phyloP scores from a whole-genome alignment of 73 alveolate genomes.

The Uronychia setigera region DNA sequence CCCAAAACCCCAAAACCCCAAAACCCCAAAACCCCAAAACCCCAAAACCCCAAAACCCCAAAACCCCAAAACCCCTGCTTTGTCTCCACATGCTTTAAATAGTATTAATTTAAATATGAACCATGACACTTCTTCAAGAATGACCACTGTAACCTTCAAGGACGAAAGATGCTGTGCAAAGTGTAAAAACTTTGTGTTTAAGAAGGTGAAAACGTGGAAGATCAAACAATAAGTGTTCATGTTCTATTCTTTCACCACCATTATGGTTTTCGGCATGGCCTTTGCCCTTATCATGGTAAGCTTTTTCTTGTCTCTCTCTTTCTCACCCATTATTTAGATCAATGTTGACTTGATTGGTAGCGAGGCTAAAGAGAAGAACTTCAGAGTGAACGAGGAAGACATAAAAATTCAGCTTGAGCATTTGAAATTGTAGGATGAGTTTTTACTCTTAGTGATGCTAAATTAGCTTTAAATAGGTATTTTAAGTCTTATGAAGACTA shows the following conservation, averaged over 20 bases:
- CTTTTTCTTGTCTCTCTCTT: not conserved
- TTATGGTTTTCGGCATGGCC: not conserved
- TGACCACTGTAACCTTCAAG: too few relatives aligned
- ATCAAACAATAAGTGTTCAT: not conserved
- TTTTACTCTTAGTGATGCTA: not conserved
- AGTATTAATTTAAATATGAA: too few relatives aligned
- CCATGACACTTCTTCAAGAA: too few relatives aligned
- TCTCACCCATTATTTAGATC: too few relatives aligned
- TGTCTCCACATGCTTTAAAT: too few relatives aligned
- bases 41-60: too few relatives aligned
- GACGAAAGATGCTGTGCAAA: not conserved
- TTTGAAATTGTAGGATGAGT: not conserved
- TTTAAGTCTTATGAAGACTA: not conserved
- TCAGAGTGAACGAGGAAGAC: not conserved
- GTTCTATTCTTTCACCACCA: not conserved
- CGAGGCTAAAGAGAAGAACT: not conserved
- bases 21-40: slow-evolving; percentile 67
- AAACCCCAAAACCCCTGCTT: too few relatives aligned
- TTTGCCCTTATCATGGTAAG: not conserved
- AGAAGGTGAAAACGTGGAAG: not conserved
- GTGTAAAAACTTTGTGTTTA: not conserved
- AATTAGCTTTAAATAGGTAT: not conserved
- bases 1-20: slow-evolving; percentile 44
- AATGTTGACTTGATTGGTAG: not conserved
- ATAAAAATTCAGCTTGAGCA: too few relatives aligned